Percentiles rank a stretch among this genome's conserved stretches.
These are phyloP conservation scores for Parastagonospora nodorum DNA, from an alignment of 2,329 filamentous ascomycete genomes.

Conservation along the genomic window DNA sequence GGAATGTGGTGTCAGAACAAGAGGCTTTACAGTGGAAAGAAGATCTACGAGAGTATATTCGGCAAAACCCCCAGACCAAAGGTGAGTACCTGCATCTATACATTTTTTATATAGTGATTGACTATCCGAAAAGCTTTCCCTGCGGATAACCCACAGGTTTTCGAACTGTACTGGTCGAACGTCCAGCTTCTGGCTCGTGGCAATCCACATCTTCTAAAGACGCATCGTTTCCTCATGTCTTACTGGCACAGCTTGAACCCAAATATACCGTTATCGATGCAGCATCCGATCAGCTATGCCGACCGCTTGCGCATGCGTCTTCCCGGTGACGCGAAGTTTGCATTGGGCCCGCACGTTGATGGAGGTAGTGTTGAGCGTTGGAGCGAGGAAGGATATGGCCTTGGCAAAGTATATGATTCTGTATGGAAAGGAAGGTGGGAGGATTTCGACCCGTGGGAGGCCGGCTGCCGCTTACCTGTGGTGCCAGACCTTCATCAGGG, in stretches of 20 bases:
- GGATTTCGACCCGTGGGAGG: slow-evolving; percentile 81
- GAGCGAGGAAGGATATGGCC: slow-evolving; percentile 65
- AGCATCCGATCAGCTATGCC: slow-evolving; percentile 55
- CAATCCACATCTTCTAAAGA: slow-evolving; percentile 53
- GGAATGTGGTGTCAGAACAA: slow-evolving; percentile 51
- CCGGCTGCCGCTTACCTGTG: slow-evolving; percentile 68
- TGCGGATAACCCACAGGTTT: slow-evolving; percentile 55
- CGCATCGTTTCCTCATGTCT: slow-evolving; percentile 55
- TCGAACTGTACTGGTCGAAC: slow-evolving; percentile 57
- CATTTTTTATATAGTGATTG: background rate
- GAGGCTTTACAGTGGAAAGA: slow-evolving; percentile 53
- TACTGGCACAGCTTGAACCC: slow-evolving; percentile 56
- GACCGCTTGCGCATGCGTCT: slow-evolving; percentile 60
- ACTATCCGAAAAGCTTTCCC: slow-evolving; percentile 48
- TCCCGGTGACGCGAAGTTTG: slow-evolving; percentile 58
- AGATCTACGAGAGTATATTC: slow-evolving; percentile 52
- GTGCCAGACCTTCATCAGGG: slow-evolving; percentile 79
- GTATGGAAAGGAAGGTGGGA: slow-evolving; percentile 81
- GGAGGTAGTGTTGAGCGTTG: slow-evolving; percentile 58
- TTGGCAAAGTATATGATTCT: slow-evolving; percentile 70
- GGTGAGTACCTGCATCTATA: slow-evolving; percentile 16
- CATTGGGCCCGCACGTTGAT: slow-evolving; percentile 62
- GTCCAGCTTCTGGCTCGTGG: slow-evolving; percentile 54
- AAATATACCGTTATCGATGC: slow-evolving; percentile 49
- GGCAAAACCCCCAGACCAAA: slow-evolving; percentile 52